Base-by-base conservation (phyloP, 1,139 yeast species). In the Saccharomyces hybrid region DNA sequence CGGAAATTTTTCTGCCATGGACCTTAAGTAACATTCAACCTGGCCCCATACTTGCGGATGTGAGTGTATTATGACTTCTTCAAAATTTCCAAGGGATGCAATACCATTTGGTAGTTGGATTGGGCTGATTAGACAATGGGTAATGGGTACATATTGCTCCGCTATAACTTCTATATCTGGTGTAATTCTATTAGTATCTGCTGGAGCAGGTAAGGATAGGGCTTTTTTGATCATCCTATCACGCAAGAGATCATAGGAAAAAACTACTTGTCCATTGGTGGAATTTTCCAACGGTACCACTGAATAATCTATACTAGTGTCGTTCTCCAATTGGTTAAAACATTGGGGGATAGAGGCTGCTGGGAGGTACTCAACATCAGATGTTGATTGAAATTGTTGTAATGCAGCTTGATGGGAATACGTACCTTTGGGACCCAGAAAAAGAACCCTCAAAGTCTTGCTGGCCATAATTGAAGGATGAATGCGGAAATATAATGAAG, bases 1-100 rank as follows among this genome's bases (percentile, higher is more conserved):
- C 42, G 73, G 68, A 41, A 72, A 70, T 51, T 75, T 62, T 3
- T 68, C 59, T n/a, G 68, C 64, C 51, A 86, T 66, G 67, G 83
- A 85, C 11, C 74, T 68, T 50, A 86, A 66, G 71, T 86, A 90
- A 13, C 73, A 66, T 2, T 79, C 75, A 48, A 88, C 85, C 67
- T 93, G 99, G 3, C 97, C 95, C 99, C 99, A 93, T 0, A 90
- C 99, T 68, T 93, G 99, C 3, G 99, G 98, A 69, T 93, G 99
- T 2, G 96, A 86, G 71, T 88, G 88, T 27, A 93, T 78, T 44
- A 77, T 80, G 14, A 72, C 71, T 53, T 85, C 77, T 16, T 78
- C 68, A 1, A 72, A 64, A 1, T 83, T 62, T 32, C 74, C 74
- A 16, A 64, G 14, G 11, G 52, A 38, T 5, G 58, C 53, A 3